Conservation (phyloP, 192 early-diverging fungal genomes). For the Glomus cerebriforme region DNA sequence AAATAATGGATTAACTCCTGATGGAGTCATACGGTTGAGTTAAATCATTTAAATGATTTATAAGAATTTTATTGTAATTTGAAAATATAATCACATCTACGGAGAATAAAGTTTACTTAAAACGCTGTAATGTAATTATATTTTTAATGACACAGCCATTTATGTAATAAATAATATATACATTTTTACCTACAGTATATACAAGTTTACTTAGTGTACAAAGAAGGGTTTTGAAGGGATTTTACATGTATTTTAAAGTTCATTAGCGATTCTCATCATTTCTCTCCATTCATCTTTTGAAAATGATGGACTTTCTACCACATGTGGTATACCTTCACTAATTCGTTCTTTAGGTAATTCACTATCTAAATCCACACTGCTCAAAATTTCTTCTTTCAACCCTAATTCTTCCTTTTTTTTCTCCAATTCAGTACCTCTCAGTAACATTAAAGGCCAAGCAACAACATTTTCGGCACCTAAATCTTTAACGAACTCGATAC, state of each 20-base stretch:
- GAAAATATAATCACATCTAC: no score
- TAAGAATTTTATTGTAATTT: no score
- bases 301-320: slow-evolving; percentile 28
- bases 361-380: background rate
- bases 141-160: no score
- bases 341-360: slow-evolving; percentile 14
- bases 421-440: slow-evolving; percentile 26
- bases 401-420: slow-evolving; percentile 1
- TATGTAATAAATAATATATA: no score
- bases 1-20: no score
- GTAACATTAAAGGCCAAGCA: slow-evolving; percentile 30
- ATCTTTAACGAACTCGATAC: background rate
- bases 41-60: no score
- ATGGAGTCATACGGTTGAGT: no score
- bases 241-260: background rate
- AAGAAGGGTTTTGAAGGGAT: background rate
- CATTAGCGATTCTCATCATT: background rate
- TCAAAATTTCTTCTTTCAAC: slow-evolving; percentile 6
- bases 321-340: slow-evolving; percentile 27
- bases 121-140: no score
- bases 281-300: slow-evolving; percentile 23
- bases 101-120: no score
- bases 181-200: no score
- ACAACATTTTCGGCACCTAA: background rate
- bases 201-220: no score